Base-by-base conservation (phyloP, 352 stramenopile genomes). In the Lagenidium giganteum region DNA sequence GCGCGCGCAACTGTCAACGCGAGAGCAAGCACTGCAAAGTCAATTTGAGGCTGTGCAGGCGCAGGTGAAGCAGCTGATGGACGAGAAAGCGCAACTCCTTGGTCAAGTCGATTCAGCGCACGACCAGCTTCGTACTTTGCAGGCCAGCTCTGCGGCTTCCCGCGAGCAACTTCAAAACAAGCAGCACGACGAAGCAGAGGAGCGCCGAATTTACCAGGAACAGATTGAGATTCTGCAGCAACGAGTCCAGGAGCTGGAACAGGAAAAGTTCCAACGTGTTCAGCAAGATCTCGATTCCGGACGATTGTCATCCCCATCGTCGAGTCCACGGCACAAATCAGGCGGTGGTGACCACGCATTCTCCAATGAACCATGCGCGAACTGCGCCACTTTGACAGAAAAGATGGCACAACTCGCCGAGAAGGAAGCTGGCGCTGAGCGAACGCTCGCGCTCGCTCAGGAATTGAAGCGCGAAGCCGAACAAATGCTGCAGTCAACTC, bases 381-480 rank as follows among this genome's bases (percentile, higher is more conserved):
- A 39, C 24, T 74, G 47, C 31, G 52, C 43, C 5, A 28, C 45
- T 6, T 12, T 47, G 23, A 32, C 50, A 4, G 26, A 51, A 9
- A 14, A 28, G 5, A 14, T 24, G 28, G 33, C 32, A 8, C 18
- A 54, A n/a, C 34, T 59, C 3, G 55, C 49, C 21, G 58, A 57
- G 17, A 77, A 71, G 42, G 67, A 80, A 34, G 47, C 67, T 24
- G 60, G 64, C 21, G 76, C 70, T 3, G 54, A 67, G 20, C 70
- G 60, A 2, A 57, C 72, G 16, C 48, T 88, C 17, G 67, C 61
- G 25, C 37, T 69, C 25, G 70, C 71, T 0, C 54, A 87, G 50
- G 38, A 61, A 12, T 60, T 87, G 38, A 83, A 84, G 54, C 64
- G 60, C 7, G 76, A 89, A 35, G 69, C 70, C 6, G 59, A 84